Evolutionary conservation across 2,329 filamentous ascomycete species (phyloP).

Genomic region (Trichoderma guizhouense): DNA sequence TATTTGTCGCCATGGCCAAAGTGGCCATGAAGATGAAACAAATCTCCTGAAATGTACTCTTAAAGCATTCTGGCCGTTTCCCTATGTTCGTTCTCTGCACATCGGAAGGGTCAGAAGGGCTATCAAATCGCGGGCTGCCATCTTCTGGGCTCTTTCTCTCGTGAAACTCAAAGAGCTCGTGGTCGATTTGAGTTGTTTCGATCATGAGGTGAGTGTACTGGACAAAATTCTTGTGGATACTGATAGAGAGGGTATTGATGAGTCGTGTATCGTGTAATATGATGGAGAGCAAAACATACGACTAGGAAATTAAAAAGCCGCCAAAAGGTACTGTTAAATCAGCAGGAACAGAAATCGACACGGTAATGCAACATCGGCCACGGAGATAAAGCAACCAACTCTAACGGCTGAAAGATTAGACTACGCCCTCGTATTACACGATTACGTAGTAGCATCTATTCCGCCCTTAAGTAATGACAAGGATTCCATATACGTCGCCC

Average conservation of each 20-base stretch:
- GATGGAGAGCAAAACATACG: not conserved
- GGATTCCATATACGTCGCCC: not conserved
- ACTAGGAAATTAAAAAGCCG: not conserved
- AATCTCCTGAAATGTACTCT: not conserved
- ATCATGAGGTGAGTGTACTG: not conserved
- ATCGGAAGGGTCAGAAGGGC: not conserved
- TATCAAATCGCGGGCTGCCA: not conserved
- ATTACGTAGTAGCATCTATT: not conserved
- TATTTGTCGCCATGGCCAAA: not conserved
- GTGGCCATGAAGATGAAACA: not conserved
- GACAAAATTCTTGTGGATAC: not conserved
- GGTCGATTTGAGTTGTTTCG: not conserved
- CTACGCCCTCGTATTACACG: not conserved
- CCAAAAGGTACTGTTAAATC: not conserved
- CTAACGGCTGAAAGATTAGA: not conserved
- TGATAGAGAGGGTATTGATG: not conserved
- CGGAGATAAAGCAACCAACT: not conserved
- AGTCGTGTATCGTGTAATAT: not conserved
- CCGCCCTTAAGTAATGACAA: not conserved
- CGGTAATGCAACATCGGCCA: not conserved
- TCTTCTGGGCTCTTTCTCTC: not conserved
- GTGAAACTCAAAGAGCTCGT: not conserved
- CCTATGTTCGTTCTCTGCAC: not conserved
- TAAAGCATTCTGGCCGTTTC: not conserved
- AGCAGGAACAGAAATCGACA: not conserved